These are phyloP conservation scores for Arabidopsis arenosa DNA, from an alignment of 345 rosid species.

Conservation along the genomic window DNA sequence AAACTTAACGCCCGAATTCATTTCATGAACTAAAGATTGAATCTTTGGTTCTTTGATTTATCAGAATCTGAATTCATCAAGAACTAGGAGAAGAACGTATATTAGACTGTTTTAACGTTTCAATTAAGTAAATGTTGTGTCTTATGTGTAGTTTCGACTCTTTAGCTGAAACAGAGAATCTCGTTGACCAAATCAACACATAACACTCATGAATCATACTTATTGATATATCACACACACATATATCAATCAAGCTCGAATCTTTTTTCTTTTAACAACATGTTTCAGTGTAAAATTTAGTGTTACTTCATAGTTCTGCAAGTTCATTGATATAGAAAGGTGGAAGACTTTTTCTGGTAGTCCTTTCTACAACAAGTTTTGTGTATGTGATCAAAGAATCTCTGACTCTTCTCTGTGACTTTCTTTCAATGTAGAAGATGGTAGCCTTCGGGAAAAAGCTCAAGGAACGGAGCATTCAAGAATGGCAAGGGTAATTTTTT, in stretches of 20 bases:
- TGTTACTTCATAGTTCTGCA: background rate
- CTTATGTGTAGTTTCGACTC: background rate
- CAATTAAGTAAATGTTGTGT: background rate
- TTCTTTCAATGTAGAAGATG: slow-evolving; percentile 32
- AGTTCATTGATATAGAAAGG: background rate
- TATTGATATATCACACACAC: background rate
- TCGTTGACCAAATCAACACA: background rate
- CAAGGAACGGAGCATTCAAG: slow-evolving; percentile 53
- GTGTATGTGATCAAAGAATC: background rate
- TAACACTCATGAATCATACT: background rate
- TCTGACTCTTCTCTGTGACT: slow-evolving; percentile 10
- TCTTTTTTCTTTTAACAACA: background rate
- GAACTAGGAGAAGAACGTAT: background rate
- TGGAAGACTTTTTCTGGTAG: background rate
- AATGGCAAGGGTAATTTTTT: slow-evolving; percentile 73
- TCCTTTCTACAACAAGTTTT: background rate
- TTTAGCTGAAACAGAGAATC: slow-evolving; percentile 13
- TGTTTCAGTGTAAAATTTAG: background rate
- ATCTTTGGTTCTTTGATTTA: background rate
- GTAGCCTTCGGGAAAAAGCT: slow-evolving; percentile 48
- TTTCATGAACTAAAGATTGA: too few relatives aligned
- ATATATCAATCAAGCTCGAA: slow-evolving; percentile 14
- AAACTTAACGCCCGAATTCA: too few relatives aligned
- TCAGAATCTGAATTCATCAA: slow-evolving; percentile 1
- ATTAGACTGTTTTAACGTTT: background rate